phyloP scores from a whole-genome alignment of 1,139 yeast species.

The Zygosaccharomyces pseudobailii region DNA sequence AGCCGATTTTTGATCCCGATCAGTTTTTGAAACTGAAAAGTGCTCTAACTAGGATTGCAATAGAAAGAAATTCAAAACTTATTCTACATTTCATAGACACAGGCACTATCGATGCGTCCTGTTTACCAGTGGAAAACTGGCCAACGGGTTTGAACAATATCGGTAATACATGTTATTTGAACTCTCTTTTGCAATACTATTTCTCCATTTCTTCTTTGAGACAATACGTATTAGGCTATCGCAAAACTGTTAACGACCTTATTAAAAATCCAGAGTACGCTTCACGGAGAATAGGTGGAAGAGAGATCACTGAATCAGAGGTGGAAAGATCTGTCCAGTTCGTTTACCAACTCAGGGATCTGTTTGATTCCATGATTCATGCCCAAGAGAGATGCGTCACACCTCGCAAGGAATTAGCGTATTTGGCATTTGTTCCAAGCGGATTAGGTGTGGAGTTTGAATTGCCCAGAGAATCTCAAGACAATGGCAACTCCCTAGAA shows the following conservation, averaged over 20 bases:
- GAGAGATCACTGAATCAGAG: conserved; percentile 68
- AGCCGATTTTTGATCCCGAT: conserved; percentile 27
- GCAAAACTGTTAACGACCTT: conserved; percentile 23
- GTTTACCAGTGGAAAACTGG: conserved; percentile 61
- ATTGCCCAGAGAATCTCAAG: conserved; percentile 5
- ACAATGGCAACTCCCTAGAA: conserved; percentile 6
- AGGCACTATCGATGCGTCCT: conserved; percentile 57
- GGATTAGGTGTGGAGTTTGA: conserved; percentile 61
- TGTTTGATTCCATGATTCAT: conserved; percentile 66
- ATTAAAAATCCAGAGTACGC: conserved; percentile 26
- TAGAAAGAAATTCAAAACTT: conserved; percentile 46
- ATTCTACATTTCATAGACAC: conserved; percentile 49
- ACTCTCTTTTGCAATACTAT: conserved; percentile 83
- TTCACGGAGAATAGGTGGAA: conserved; percentile 75
- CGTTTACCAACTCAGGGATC: conserved; percentile 60
- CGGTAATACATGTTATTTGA: conserved; percentile 92
- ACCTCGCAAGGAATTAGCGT: conserved; percentile 82
- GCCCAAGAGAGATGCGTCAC: conserved; percentile 61
- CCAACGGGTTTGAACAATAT: conserved; percentile 92
- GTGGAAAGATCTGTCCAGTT: conserved; percentile 79
- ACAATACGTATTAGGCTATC: conserved; percentile 54
- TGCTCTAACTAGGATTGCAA: conserved; percentile 48
- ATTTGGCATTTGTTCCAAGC: conserved; percentile 77
- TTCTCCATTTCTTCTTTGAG: conserved; percentile 82
- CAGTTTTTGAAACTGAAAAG: conserved; percentile 49